Percentiles rank a stretch among this genome's conserved stretches.
Conservation (phyloP, 1,139 yeast genomes). For the Geotrichum macrosporum region DNA sequence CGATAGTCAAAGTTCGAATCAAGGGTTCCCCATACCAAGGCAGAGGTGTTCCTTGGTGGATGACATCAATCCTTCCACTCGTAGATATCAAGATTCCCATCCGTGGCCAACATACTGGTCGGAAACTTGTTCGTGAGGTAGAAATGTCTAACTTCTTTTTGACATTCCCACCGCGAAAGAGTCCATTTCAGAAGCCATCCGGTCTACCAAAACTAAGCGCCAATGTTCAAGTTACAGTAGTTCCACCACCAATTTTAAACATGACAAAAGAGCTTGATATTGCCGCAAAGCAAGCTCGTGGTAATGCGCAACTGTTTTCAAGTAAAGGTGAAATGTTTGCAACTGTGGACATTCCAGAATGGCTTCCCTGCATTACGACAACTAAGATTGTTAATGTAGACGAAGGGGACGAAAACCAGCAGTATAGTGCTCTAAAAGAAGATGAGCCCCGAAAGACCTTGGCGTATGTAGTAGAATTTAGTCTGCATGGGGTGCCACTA, state of each 20-base stretch:
- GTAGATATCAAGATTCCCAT: conserved; percentile 14
- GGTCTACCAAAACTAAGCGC: conserved; percentile 30
- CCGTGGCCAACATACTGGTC: conserved; percentile 20
- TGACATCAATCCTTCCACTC: conserved; percentile 6
- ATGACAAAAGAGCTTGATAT: conserved; percentile 24
- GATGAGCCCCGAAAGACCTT: neutral
- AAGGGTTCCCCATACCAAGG: conserved; percentile 23
- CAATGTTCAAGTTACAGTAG: conserved; percentile 25
- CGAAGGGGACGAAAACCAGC: neutral
- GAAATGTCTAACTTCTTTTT: conserved; percentile 27
- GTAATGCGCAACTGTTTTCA: conserved; percentile 33
- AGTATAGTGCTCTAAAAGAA: neutral
- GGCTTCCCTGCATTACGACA: conserved; percentile 36
- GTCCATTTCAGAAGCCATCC: conserved; percentile 24
- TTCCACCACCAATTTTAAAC: conserved; percentile 26
- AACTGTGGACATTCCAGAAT: conserved; percentile 31
- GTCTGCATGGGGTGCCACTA: conserved; percentile 33
- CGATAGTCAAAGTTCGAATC: conserved; percentile 22
- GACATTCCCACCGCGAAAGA: conserved; percentile 24
- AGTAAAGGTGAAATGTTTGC: conserved; percentile 33
- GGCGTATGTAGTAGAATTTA: conserved; percentile 29
- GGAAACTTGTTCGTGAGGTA: conserved; percentile 27
- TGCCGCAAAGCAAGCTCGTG: conserved; percentile 29
- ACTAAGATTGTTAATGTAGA: conserved; percentile 18
- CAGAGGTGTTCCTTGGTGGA: conserved; percentile 15